These are phyloP conservation scores for Circinella umbellata DNA, from an alignment of 371 early-diverging fungal species.

Conservation along the genomic window DNA sequence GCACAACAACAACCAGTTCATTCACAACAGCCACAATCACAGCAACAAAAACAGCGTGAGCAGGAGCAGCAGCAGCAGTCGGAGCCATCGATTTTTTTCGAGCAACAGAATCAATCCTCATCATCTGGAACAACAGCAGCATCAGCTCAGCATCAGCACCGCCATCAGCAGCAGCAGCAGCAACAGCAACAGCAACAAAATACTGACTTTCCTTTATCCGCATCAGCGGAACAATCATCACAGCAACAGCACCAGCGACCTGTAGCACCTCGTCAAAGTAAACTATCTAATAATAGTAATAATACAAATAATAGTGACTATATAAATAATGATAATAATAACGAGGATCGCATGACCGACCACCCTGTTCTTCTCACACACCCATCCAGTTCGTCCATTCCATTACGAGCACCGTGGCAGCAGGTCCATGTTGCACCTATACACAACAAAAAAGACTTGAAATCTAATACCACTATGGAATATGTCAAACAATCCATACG, in stretches of 20 bases:
- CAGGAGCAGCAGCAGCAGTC: not conserved
- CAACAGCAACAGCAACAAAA: not conserved
- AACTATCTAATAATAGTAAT: not conserved
- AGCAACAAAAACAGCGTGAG: not conserved
- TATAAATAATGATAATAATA: not conserved
- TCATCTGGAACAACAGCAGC: not conserved
- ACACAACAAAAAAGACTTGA: not conserved
- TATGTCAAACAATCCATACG: conserved; percentile 6
- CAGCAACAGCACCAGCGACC: not conserved
- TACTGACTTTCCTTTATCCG: too few species aligned
- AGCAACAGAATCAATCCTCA: not conserved
- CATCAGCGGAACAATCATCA: not conserved
- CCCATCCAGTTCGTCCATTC: conserved; percentile 14
- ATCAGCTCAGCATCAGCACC: conserved; percentile 4
- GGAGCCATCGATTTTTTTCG: not conserved
- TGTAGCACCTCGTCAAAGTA: conserved; percentile 2
- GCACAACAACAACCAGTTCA: conserved; percentile 1
- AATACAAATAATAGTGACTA: not conserved
- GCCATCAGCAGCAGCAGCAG: not conserved
- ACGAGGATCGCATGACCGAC: not conserved
- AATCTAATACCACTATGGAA: conserved; percentile 2
- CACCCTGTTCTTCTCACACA: conserved; percentile 19
- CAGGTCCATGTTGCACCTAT: conserved; percentile 11
- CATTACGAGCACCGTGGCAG: conserved; percentile 1
- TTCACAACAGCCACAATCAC: too few species aligned